These are phyloP conservation scores for Ustilago crameri DNA, from an alignment of 1,284 basidiomycete species.

Conservation along the genomic window DNA sequence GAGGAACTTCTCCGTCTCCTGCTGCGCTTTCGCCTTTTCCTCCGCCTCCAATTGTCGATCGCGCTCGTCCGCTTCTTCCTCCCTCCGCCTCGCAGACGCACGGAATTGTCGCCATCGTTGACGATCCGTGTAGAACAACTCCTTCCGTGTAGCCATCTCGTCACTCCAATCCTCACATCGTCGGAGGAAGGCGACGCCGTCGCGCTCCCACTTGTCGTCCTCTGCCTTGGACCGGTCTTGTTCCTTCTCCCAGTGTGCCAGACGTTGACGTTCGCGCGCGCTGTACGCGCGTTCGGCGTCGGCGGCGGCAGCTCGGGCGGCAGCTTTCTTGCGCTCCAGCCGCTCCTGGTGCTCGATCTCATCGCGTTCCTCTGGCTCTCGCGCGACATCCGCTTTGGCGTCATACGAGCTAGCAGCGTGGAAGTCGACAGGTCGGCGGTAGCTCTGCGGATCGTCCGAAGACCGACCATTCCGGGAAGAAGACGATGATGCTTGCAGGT, in stretches of 20 bases:
- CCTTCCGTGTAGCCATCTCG: constrained; percentile 25
- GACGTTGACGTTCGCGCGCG: constrained; percentile 43
- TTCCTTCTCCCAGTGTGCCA: constrained; percentile 59
- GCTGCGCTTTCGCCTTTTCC: constrained; percentile 41
- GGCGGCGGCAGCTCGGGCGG: constrained; percentile 43
- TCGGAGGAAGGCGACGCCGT: constrained; percentile 17
- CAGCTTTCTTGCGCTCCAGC: constrained; percentile 36
- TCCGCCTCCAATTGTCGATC: constrained; percentile 42
- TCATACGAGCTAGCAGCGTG: constrained; percentile 34
- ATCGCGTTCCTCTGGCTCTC: constrained; percentile 53
- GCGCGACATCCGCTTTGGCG: constrained; percentile 15
- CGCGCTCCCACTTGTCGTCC: constrained; percentile 30
- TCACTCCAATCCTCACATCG: constrained; percentile 47
- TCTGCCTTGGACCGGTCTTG: constrained; percentile 30
- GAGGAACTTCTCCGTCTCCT: constrained; percentile 60
- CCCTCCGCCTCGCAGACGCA: constrained; percentile 35
- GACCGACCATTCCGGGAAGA: constrained; percentile 21
- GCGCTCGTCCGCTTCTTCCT: constrained; percentile 50
- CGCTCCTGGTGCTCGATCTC: constrained; percentile 38
- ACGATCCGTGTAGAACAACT: constrained; percentile 57
- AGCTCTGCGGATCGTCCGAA: constrained; percentile 45
- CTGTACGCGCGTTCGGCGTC: constrained; percentile 47
- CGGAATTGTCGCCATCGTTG: constrained; percentile 59
- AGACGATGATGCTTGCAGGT: constrained; percentile 26
- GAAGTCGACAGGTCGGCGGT: constrained; percentile 48